phyloP scores from a whole-genome alignment of 73 alveolate species.

The Paramecium caudatum region DNA sequence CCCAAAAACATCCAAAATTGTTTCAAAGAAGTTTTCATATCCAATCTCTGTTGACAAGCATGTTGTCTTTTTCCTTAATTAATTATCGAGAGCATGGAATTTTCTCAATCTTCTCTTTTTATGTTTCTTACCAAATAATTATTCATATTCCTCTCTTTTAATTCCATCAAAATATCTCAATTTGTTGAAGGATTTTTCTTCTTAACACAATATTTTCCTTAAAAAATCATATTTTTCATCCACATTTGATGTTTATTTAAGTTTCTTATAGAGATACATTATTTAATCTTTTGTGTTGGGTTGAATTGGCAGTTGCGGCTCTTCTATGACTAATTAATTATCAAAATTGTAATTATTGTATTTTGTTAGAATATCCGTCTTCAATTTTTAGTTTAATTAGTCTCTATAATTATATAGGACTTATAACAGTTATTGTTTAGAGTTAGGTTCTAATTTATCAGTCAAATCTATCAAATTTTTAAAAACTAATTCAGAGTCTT shows the following conservation, averaged over 20 bases:
- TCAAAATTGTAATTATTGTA: not conserved
- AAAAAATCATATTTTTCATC: not conserved
- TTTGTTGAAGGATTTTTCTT: constrained; percentile 47
- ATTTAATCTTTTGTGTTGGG: constrained; percentile 22
- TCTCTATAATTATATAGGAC: constrained; percentile 12
- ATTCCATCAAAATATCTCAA: constrained; percentile 5
- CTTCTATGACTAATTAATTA: not conserved
- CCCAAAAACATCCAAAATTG: not conserved
- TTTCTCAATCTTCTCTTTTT: constrained; percentile 27
- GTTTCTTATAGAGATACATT: constrained; percentile 19
- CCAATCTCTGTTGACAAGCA: constrained; percentile 14
- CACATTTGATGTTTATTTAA: not conserved
- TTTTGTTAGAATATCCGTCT: constrained; percentile 1
- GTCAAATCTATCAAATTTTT: constrained; percentile 11
- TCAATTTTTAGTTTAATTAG: not conserved
- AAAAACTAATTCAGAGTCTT: not conserved
- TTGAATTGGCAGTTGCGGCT: constrained; percentile 23
- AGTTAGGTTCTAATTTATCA: constrained; percentile 12
- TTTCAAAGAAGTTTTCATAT: constrained; percentile 16
- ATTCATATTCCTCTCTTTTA: constrained; percentile 24
- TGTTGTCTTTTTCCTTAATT: not conserved
- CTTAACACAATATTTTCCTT: constrained; percentile 39
- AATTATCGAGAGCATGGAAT: not conserved
- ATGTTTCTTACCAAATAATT: constrained; percentile 56
- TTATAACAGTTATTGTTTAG: constrained; percentile 8